Conservation (phyloP, 1,284 basidiomycete genomes). For the Xanthoconium separans region DNA sequence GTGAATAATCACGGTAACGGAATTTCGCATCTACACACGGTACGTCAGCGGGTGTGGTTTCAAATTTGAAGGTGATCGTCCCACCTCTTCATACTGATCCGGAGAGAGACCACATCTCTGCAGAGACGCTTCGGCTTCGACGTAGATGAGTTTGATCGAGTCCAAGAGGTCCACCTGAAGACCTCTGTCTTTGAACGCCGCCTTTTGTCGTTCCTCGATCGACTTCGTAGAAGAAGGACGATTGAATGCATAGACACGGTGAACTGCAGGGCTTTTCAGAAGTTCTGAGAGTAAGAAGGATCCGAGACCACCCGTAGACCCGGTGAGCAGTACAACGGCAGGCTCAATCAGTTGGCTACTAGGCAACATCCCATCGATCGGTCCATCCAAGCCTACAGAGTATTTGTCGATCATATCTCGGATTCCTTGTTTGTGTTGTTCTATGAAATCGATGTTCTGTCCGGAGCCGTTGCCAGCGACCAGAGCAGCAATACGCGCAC, state of each 20-base stretch:
- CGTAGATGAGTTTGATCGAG: conserved; percentile 22
- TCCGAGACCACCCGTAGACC: conserved; percentile 37
- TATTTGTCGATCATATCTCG: conserved; percentile 29
- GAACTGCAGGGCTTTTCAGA: conserved; percentile 20
- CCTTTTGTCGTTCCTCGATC: conserved; percentile 20
- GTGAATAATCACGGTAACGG: conserved; percentile 28
- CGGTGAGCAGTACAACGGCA: conserved; percentile 34
- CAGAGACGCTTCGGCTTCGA: conserved; percentile 25
- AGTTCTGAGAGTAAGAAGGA: conserved; percentile 32
- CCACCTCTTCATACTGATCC: conserved; percentile 17
- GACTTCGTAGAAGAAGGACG: conserved; percentile 17
- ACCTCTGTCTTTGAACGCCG: conserved; percentile 17
- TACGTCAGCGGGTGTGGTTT: neutral
- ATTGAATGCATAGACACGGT: conserved; percentile 32
- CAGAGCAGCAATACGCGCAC: conserved; percentile 13
- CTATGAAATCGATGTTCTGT: neutral
- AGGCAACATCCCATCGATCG: conserved; percentile 6
- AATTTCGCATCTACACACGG: conserved; percentile 12
- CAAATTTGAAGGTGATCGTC: neutral
- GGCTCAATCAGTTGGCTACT: conserved; percentile 4
- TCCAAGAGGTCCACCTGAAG: conserved; percentile 15
- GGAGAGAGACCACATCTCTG: conserved; percentile 21
- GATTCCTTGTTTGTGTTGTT: conserved; percentile 21
- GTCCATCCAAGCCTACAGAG: conserved; percentile 19
- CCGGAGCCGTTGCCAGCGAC: conserved; percentile 2